phyloP scores from a whole-genome alignment of 345 rosid genomes.

The Gossypium ekmanianum region DNA sequence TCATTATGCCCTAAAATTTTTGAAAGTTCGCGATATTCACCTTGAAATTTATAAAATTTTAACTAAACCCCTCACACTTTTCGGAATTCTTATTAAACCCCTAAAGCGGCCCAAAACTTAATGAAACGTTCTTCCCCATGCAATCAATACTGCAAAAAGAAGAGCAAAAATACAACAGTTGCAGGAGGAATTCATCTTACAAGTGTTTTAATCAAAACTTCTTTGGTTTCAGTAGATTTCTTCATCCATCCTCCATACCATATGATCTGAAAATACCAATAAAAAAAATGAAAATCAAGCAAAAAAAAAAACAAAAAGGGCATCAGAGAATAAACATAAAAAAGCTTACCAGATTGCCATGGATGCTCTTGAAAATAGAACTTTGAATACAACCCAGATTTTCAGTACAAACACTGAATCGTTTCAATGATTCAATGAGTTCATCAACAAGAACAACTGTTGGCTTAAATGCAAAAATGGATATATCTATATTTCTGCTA shows the following conservation, averaged over 20 bases:
- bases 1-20: too few relatives aligned
- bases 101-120: too few relatives aligned
- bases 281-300: neutral
- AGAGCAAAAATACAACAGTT: neutral
- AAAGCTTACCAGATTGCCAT: slow-evolving; percentile 51
- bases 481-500: slow-evolving; percentile 37
- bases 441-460: slow-evolving; percentile 39
- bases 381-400: slow-evolving; percentile 52
- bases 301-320: neutral
- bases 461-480: slow-evolving; percentile 41
- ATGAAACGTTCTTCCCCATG: too few relatives aligned
- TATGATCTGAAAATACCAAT: slow-evolving; percentile 34
- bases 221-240: slow-evolving; percentile 42
- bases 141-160: neutral
- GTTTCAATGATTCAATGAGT: slow-evolving; percentile 33
- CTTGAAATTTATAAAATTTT: too few relatives aligned
- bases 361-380: slow-evolving; percentile 57
- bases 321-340: neutral
- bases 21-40: too few relatives aligned
- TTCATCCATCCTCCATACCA: slow-evolving; percentile 69
- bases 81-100: too few relatives aligned
- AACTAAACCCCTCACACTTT: too few relatives aligned
- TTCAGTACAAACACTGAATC: slow-evolving; percentile 32
- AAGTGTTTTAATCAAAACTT: slow-evolving; percentile 30
- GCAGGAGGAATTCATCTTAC: slow-evolving; percentile 30